Percentiles rank a stretch among this genome's conserved stretches.
phyloP scores from a whole-genome alignment of 2,329 filamentous ascomycete species.

The Penicillium crustosum region DNA sequence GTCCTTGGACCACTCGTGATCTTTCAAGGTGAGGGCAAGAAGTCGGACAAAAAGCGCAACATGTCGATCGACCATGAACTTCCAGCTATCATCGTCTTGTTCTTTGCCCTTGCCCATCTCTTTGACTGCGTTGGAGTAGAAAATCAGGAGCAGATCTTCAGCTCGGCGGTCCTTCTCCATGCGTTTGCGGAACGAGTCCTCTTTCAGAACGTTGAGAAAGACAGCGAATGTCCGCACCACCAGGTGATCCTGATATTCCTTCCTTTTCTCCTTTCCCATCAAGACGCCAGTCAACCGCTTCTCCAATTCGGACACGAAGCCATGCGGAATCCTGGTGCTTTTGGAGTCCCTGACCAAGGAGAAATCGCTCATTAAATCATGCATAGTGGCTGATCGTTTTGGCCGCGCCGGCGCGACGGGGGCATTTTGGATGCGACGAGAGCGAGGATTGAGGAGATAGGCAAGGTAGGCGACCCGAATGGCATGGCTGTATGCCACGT shows the following conservation, averaged over 20 bases:
- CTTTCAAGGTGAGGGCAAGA: conserved; percentile 74
- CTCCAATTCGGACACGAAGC: conserved; percentile 68
- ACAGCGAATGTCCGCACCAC: conserved; percentile 93
- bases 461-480: conserved; percentile 87
- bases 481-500: conserved; percentile 89
- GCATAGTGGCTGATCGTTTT: conserved; percentile 71
- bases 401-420: conserved; percentile 61
- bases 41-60: conserved; percentile 91
- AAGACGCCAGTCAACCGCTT: conserved; percentile 80
- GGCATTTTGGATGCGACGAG: conserved; percentile 86
- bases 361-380: conserved; percentile 88
- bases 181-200: conserved; percentile 79
- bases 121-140: conserved; percentile 92
- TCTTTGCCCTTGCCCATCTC: conserved; percentile 77
- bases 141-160: conserved; percentile 90
- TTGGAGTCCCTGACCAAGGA: conserved; percentile 65
- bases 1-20: conserved; percentile 81
- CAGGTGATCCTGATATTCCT: conserved; percentile 84
- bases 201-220: conserved; percentile 90
- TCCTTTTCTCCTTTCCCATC: conserved; percentile 76
- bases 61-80: conserved; percentile 87
- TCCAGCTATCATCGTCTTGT: conserved; percentile 83
- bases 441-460: conserved; percentile 87
- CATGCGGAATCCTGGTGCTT: conserved; percentile 69
- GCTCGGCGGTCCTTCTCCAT: conserved; percentile 93